These are phyloP conservation scores for Pholiota conissans DNA, from an alignment of 768 basidiomycete species.

Conservation along the genomic window DNA sequence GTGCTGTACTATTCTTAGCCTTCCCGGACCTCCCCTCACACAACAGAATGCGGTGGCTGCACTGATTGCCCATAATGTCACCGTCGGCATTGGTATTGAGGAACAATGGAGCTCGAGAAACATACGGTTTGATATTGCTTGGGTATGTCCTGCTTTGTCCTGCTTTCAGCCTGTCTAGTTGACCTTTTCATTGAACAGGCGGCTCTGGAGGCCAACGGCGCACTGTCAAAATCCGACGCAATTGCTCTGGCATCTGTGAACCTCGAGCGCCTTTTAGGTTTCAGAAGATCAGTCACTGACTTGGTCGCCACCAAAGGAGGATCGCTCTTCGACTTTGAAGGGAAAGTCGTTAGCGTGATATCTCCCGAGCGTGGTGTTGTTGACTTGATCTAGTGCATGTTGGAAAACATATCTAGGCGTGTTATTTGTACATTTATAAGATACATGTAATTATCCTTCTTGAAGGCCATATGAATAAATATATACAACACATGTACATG, in stretches of 20 bases:
- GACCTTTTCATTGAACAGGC: slow-evolving; percentile 9
- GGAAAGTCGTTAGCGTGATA: slow-evolving; percentile 40
- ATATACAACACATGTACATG: no score
- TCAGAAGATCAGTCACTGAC: slow-evolving; percentile 32
- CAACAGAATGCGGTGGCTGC: slow-evolving; percentile 53
- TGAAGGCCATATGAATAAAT: neutral
- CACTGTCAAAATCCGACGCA: slow-evolving; percentile 31
- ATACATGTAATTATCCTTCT: neutral
- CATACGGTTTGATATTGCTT: slow-evolving; percentile 72
- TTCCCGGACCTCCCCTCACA: slow-evolving; percentile 44
- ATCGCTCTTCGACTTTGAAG: slow-evolving; percentile 36
- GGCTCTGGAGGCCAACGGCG: slow-evolving; percentile 21
- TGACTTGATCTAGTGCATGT: slow-evolving; percentile 15
- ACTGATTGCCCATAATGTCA: slow-evolving; percentile 65
- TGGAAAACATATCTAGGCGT: neutral
- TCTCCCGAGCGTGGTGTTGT: slow-evolving; percentile 27
- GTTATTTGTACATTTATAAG: neutral
- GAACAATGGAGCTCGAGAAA: slow-evolving; percentile 63
- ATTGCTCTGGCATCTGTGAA: slow-evolving; percentile 42
- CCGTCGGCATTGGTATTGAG: slow-evolving; percentile 61
- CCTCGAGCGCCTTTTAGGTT: slow-evolving; percentile 42
- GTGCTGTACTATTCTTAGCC: slow-evolving; percentile 21
- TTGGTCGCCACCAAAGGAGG: slow-evolving; percentile 38
- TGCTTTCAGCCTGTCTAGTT: neutral
- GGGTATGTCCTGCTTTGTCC: slow-evolving; percentile 49